Base-by-base conservation (phyloP, 345 rosid species). In the Moringa oleifera region DNA sequence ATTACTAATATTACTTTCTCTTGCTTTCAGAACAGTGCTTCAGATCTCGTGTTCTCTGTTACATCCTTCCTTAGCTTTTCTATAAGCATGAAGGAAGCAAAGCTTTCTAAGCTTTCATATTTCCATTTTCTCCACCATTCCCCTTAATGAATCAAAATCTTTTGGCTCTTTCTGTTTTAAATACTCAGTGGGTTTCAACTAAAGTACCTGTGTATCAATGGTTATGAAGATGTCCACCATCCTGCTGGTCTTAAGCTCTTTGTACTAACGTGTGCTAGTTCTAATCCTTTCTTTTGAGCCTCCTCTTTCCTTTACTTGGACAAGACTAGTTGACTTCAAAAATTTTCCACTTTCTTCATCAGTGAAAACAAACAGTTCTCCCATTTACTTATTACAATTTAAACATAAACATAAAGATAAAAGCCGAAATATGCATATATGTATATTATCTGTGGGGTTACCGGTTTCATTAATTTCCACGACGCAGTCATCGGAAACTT, bases 381-480 rank as follows among this genome's bases (percentile, higher is more conserved):
- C n/a, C n/a, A n/a, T n/a, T n/a, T n/a, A n/a, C n/a, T n/a, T n/a
- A n/a, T n/a, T n/a, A n/a, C n/a, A n/a, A n/a, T 28, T 28, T 28
- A 28, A 28, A 28, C 33, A 28, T 2, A 28, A 28, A 2, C 33
- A 3, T 28, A 28, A 28, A 2, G 8, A 8, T 28, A 8, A 28
- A 28, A 28, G 8, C 33, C 3, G 8, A 28, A 2, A 28, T 8
- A 28, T 2, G 33, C 33, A 8, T 28, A 28, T 8, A 28, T 28
- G 33, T 28, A 8, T 28, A 28, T 28, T n/a, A n/a, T n/a, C 5
- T 28, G 33, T 28, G 33, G 3, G 8, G 8, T 2, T 71, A 90
- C 97, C 97, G 0, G 97, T 86, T 61, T 86, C 96, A 68, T 90
- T 86, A 57, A 90, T 81, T 62, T 85, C 85, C 21, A 82, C 67